Evolutionary conservation across 805 yeast genomes (phyloP).

Genomic region (Kazachstania bromeliacearum): DNA sequence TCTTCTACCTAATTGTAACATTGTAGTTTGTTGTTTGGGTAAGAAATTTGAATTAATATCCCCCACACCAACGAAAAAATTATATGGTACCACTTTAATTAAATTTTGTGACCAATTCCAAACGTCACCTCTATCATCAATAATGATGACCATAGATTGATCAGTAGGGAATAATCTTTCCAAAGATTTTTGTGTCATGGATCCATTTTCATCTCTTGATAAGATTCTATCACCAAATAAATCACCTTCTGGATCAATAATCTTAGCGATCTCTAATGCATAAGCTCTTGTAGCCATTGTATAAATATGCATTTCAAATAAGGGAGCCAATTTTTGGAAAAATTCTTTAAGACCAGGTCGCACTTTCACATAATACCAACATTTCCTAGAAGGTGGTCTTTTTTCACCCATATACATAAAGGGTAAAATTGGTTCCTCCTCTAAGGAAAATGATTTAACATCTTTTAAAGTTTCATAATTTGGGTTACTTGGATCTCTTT

Average conservation of each 20-base stretch:
- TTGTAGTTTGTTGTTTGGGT: constrained; percentile 72
- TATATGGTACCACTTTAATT: constrained; percentile 89
- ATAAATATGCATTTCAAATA: constrained; percentile 86
- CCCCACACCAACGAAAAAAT: constrained; percentile 93
- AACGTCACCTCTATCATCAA: constrained; percentile 96
- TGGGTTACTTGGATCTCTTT: constrained; percentile 73
- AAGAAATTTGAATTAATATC: constrained; percentile 89
- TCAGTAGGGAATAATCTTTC: constrained; percentile 89
- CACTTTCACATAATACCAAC: constrained; percentile 88
- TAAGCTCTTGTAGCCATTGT: constrained; percentile 97
- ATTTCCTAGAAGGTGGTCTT: constrained; percentile 43
- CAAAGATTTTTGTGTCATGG: constrained; percentile 78
- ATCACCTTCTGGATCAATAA: constrained; percentile 82
- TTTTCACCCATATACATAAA: constrained; percentile 52
- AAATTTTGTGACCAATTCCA: constrained; percentile 96
- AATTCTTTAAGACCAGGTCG: constrained; percentile 82
- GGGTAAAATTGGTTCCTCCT: constrained; percentile 59
- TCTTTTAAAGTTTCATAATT: constrained; percentile 78
- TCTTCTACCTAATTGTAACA: constrained; percentile 31
- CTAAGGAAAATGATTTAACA: constrained; percentile 65
- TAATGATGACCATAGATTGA: constrained; percentile 90
- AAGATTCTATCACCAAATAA: constrained; percentile 87
- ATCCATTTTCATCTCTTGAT: constrained; percentile 91
- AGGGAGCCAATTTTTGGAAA: constrained; percentile 48
- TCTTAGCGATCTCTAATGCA: constrained; percentile 79